Base-by-base conservation (phyloP, 352 stramenopile species). In the Globisporangium iwayamae region DNA sequence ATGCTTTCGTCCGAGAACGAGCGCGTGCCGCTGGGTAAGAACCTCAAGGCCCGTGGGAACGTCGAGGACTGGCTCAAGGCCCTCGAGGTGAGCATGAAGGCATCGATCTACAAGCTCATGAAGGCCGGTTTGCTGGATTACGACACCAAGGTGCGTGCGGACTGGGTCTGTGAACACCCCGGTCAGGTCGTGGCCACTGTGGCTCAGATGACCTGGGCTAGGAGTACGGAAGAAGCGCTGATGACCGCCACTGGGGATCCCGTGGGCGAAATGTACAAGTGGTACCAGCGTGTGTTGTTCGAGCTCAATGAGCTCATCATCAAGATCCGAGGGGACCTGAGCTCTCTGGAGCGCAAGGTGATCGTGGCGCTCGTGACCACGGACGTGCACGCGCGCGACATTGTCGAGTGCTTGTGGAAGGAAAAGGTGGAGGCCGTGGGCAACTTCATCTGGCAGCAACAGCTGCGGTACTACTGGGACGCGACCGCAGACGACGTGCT, bases 381-480 rank as follows among this genome's bases (percentile, higher is more conserved):
- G 0, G 90, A 98, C 53, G 90, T 98, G 0, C 91, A 98, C 63
- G 91, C 90, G 4, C 75, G 91, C 16, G 92, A 98, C 57, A 97
- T 98, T 36, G 78, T 94, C 8, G 84, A 92, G 59, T 76, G 70
- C 56, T 55, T 96, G 13, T 90, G 75, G 76, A 76, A 77, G 11
- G 81, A 91, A 20, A 79, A 79, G 51, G 84, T 93, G 5, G 76
- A 85, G 18, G 70, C 76, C 0, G 72, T 94, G 5, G 74, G 80
- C 18, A 96, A 98, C 55, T 98, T 98, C 62, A 95, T 95, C 46
- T 98, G 95, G 95, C 88, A 97, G 72, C 90, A 97, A 67, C 95
- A 98, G 63, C 74, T 98, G 36, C 86, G 93, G 1, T 98, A 98
- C 69, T 98, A 98, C 70, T 98, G 92, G 93, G 90, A 98, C 52